phyloP scores from a whole-genome alignment of 306 rosid species.

The Prunus mume region DNA sequence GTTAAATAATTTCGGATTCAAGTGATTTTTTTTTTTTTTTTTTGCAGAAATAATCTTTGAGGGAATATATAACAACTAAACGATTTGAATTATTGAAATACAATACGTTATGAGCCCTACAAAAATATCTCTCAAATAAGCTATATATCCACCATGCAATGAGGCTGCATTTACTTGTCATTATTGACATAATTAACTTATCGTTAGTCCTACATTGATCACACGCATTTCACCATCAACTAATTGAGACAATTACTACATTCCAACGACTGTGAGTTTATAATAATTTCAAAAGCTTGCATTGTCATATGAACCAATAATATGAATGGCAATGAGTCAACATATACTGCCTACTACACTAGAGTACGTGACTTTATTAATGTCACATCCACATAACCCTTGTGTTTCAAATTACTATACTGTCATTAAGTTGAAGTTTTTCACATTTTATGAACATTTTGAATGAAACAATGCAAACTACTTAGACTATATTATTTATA shows the following conservation, averaged over 20 bases:
- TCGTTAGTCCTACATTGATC: not conserved
- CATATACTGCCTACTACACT: not conserved
- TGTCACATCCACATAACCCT: not conserved
- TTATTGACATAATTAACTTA: too few relatives aligned
- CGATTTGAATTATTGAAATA: too few relatives aligned
- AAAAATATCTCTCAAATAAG: too few relatives aligned
- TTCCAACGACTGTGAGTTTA: not conserved
- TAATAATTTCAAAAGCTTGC: not conserved
- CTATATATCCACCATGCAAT: not conserved
- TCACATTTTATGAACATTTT: too few relatives aligned
- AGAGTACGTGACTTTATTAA: not conserved
- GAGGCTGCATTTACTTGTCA: not conserved
- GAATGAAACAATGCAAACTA: too few relatives aligned
- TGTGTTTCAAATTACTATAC: not conserved
- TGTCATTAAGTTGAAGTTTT: not conserved
- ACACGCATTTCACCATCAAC: not conserved
- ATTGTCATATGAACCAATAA: not conserved
- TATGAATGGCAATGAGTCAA: not conserved
- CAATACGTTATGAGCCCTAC: accelerated
- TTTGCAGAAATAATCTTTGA: too few relatives aligned
- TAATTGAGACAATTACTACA: not conserved
- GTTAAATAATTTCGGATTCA: too few relatives aligned
- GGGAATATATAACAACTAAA: too few relatives aligned
- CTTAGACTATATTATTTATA: too few relatives aligned
- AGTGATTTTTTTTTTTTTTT: too few relatives aligned